Conservation (phyloP, 352 stramenopile species). For the Phytopythium montanum region DNA sequence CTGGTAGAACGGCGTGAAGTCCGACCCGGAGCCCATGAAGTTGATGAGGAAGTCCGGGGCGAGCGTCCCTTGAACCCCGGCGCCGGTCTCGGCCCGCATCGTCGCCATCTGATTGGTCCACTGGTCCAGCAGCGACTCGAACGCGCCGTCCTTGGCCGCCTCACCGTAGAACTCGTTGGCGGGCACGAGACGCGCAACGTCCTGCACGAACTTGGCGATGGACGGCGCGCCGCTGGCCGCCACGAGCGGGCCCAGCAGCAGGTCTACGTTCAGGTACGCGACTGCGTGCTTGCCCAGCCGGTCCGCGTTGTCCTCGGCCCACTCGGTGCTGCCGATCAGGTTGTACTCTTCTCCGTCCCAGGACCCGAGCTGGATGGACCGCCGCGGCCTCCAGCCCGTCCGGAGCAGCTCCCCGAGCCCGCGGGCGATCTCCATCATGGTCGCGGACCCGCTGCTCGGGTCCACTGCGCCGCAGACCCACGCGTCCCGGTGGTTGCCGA, state of each 20-base stretch:
- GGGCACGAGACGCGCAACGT: conserved; percentile 42
- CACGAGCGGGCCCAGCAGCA: conserved; percentile 51
- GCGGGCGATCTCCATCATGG: conserved; percentile 74
- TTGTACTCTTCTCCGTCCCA: conserved; percentile 84
- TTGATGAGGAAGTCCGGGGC: conserved; percentile 46
- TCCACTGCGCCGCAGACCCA: conserved; percentile 88
- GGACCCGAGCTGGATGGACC: conserved; percentile 58
- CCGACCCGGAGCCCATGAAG: conserved; percentile 58
- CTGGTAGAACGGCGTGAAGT: conserved; percentile 86
- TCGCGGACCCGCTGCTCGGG: conserved; percentile 70
- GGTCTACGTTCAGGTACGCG: conserved; percentile 88
- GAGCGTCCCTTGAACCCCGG: conserved; percentile 24
- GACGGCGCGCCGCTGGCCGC: conserved; percentile 50
- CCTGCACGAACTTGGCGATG: conserved; percentile 48
- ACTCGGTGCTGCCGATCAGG: conserved; percentile 83
- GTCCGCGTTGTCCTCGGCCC: conserved; percentile 60
- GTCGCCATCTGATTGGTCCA: conserved; percentile 19
- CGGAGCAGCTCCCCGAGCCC: conserved; percentile 53
- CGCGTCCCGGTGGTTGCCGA: conserved; percentile 90
- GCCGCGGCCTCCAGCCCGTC: conserved; percentile 54
- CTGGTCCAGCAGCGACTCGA: conserved; percentile 29
- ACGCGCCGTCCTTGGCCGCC: conserved; percentile 16
- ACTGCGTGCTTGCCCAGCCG: conserved; percentile 50
- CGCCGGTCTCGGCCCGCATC: conserved; percentile 29
- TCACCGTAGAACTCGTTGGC: conserved; percentile 44